Conservation (phyloP, 257 asterid genomes). For the Thymus quinquecostatus region DNA sequence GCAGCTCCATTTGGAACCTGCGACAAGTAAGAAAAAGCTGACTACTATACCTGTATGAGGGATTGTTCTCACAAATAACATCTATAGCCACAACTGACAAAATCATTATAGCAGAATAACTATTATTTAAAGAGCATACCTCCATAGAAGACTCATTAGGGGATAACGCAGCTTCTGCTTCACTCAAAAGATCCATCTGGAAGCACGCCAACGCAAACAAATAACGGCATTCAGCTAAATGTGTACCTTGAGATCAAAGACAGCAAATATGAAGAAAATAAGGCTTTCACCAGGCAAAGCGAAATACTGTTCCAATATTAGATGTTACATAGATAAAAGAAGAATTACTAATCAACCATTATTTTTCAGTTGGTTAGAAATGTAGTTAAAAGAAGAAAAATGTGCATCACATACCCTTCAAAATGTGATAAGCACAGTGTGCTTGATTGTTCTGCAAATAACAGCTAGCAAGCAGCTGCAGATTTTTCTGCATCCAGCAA, state of each 20-base stretch:
- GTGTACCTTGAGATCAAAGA: constrained; percentile 62
- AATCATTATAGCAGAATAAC: constrained; percentile 9
- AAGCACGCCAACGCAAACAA: constrained; percentile 93
- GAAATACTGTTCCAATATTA: background rate
- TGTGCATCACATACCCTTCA: constrained; percentile 62
- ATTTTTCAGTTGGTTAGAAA: constrained; percentile 4
- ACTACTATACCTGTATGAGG: constrained; percentile 26
- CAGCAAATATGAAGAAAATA: constrained; percentile 26
- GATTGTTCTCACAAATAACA: constrained; percentile 20
- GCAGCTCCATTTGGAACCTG: constrained; percentile 99
- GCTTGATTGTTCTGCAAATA: constrained; percentile 93
- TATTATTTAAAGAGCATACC: constrained; percentile 45
- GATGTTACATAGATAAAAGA: constrained; percentile 12
- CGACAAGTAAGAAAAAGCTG: constrained; percentile 31
- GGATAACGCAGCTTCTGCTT: constrained; percentile 84
- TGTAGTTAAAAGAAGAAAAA: constrained; percentile 15
- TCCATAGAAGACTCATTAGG: constrained; percentile 73
- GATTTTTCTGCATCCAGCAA: constrained; percentile 67
- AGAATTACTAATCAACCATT: constrained; percentile 5
- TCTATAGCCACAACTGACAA: background rate
- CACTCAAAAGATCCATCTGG: constrained; percentile 87
- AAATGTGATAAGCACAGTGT: constrained; percentile 79
- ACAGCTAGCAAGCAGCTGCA: constrained; percentile 85
- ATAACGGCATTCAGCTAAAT: constrained; percentile 86
- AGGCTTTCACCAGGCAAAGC: constrained; percentile 22